Percentiles rank a stretch among this genome's conserved stretches.
phyloP scores from a whole-genome alignment of 495 filamentous ascomycete species.

The Penicillium steckii region DNA sequence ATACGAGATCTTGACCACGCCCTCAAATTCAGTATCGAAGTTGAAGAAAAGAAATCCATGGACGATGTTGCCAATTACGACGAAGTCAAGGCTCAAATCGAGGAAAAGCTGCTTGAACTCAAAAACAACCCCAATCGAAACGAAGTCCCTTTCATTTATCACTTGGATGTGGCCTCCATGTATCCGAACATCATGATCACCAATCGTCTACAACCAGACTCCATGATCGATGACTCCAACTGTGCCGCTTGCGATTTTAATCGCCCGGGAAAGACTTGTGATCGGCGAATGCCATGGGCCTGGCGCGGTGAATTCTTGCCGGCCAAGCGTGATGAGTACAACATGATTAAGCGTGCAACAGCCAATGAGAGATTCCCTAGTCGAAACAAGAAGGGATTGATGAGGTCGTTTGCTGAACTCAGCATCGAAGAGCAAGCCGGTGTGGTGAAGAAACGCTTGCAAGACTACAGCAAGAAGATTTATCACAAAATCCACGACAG shows the following conservation, averaged over 20 bases:
- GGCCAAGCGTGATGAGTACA: constrained; percentile 95
- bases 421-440: constrained; percentile 77
- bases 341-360: constrained; percentile 94
- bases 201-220: constrained; percentile 95
- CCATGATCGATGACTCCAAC: constrained; percentile 93
- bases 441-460: constrained; percentile 81
- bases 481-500: constrained; percentile 99
- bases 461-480: constrained; percentile 95
- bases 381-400: constrained; percentile 63
- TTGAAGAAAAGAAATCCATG: constrained; percentile 92
- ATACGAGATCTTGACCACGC: constrained; percentile 85
- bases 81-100: constrained; percentile 85
- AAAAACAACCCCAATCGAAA: constrained; percentile 76
- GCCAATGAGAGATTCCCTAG: constrained; percentile 90
- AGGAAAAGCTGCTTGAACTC: constrained; percentile 65
- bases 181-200: constrained; percentile 99
- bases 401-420: constrained; percentile 78
- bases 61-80: constrained; percentile 92
- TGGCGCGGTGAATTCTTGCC: constrained; percentile 98
- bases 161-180: constrained; percentile 98
- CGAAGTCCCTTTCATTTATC: constrained; percentile 92
- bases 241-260: constrained; percentile 99
- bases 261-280: constrained; percentile 93
- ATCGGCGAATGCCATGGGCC: constrained; percentile 91
- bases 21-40: constrained; percentile 83